Evolutionary conservation across 139 green algal genomes (phyloP).

Genomic region (Diplosphaera chodatii): DNA sequence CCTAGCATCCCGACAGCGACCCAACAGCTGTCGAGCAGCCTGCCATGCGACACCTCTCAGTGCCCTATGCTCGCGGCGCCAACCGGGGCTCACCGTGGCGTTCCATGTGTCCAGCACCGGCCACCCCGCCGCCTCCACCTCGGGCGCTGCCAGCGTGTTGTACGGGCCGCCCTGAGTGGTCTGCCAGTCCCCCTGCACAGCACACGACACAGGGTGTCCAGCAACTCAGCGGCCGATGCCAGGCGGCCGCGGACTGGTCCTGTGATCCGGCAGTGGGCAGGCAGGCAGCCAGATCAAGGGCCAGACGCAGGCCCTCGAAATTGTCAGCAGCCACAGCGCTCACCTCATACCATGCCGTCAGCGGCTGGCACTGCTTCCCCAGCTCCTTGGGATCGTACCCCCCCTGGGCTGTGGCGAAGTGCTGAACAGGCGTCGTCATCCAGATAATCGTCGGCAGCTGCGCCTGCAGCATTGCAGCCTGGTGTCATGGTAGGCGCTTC

Average conservation of each 20-base stretch:
- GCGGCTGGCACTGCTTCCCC: background rate
- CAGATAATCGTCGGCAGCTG: constrained; percentile 18
- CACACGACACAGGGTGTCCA: background rate
- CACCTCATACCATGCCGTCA: background rate
- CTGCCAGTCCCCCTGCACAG: background rate
- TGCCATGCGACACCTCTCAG: too few species aligned
- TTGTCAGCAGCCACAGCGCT: too few species aligned
- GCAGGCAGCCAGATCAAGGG: too few species aligned
- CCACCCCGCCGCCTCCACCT: background rate
- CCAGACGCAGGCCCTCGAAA: too few species aligned
- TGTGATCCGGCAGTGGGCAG: too few species aligned
- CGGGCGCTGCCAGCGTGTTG: constrained; percentile 1
- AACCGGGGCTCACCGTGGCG: background rate
- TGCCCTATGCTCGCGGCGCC: too few species aligned
- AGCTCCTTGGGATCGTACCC: background rate
- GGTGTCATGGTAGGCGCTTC: too few species aligned
- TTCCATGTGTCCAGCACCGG: constrained; percentile 13
- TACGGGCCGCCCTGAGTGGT: constrained; percentile 1
- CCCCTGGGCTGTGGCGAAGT: constrained; percentile 3
- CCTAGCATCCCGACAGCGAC: too few species aligned
- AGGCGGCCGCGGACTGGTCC: too few species aligned
- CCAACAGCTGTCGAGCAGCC: too few species aligned
- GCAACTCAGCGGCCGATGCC: too few species aligned
- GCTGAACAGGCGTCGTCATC: constrained; percentile 19
- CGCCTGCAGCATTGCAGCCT: background rate